Evolutionary conservation across 306 rosid species (phyloP), one percentile per base, ranked within the genome.

Genomic region (Prunus davidiana): DNA sequence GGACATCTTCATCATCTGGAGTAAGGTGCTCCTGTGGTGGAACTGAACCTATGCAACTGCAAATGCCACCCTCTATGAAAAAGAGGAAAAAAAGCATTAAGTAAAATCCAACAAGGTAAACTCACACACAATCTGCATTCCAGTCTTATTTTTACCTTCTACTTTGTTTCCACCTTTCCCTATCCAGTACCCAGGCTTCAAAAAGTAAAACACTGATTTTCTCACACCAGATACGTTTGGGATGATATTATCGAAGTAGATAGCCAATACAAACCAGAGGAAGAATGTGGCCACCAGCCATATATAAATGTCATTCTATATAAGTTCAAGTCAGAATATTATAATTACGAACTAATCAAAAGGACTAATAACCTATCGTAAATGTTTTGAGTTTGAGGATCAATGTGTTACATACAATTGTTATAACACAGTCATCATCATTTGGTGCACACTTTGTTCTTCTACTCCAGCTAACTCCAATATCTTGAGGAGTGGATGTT

Each of bases 1-100:
- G 89, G 56, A 93, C 98, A 84, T 93, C 98, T 80, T 88, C 93
- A 88, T 91, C 97, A 84, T 93, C 97, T 69, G 97, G 86, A 49
- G 82, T 72, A 74, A 74, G 27, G 52, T 32, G 80, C 80, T 87
- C 97, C 72, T 74, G 83, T 67, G 51, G 80, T 4, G 88, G 86
- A 78, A 76, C 50, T 74, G 96, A 89, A 74, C 78, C 82, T 4
- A 86, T 38, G 89, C 96, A 91, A 82, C 92, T 91, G 86, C 90
- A 93, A 84, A 89, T 25, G 41, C 96, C 87, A 68, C 98, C 96
- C 89, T 95, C 98, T 95, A 51, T 45, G 66, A 74, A 61, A 70
- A 22, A 77, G 46, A 79, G 24, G 77, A 19, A 76, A 11, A 43
- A 72, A 65, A 63, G 18, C 56, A 54, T 69, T 7, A 49, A 80